Base-by-base conservation (phyloP, 805 yeast genomes). In the Ogataea glucozyma region DNA sequence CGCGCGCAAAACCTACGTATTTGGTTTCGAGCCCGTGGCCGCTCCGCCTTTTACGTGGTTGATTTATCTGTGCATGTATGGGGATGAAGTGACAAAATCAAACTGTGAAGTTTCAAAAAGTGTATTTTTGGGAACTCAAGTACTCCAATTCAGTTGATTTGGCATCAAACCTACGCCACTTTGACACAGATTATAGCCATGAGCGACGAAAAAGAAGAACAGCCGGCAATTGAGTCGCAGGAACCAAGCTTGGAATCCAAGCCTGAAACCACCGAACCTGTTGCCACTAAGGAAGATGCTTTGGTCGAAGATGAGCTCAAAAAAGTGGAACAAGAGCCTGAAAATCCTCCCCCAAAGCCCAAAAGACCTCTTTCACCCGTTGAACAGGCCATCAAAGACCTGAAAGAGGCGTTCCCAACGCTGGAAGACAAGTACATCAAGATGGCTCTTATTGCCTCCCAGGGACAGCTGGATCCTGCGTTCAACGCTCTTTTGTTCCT, bases 391-490 rank as follows among this genome's bases (percentile, higher is more conserved):
- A 67, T 73, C 47, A 69, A 74, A 38, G 83, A 87, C 31, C 71
- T 91, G 49, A 72, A 74, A 53, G 96, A 88, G 17, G 97, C 97
- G 0, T 91, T 91, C 62, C 98, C 99, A 1, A 67, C 71, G 13
- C 65, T 81, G 18, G 96, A 88, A 31, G 85, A 76, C 22, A 77
- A 80, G 48, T 77, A 81, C 54, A 72, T 88, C 48, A 79, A 81
- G 41, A 89, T 95, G 21, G 83, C 88, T 1, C 70, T 90, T 43
- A 86, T 93, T 60, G 98, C 98, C 2, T 80, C 95, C 14, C 78
- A 75, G 36, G 96, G 95, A 21, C 71, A 76, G 36, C 61, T 88
- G 32, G 97, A 88, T 54, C 82, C 86, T 1, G 95, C 97, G 1
- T 91, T 91, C 70, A 85, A 84, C 62, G 97, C 97, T 0, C 69